Evolutionary conservation across 805 yeast genomes (phyloP).

Genomic region (Lachancea waltii): DNA sequence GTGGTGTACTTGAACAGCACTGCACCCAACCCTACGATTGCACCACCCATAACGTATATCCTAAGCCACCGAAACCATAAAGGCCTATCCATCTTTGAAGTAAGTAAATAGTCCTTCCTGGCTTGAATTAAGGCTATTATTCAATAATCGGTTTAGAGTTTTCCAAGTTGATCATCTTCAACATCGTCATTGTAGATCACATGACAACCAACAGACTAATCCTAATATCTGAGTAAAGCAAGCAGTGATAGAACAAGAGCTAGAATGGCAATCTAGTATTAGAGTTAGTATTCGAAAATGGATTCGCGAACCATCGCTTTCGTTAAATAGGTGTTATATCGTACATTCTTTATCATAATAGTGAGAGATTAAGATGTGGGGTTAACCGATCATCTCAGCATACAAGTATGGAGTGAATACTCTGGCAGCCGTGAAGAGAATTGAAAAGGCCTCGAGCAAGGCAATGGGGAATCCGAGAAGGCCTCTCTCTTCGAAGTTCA

Average conservation of each 20-base stretch:
- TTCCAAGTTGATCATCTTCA: no score
- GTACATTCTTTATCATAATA: not conserved
- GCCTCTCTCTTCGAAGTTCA: constrained; percentile 65
- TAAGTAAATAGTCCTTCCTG: no score
- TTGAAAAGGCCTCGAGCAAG: constrained; percentile 57
- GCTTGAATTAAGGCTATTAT: no score
- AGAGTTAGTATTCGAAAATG: not conserved
- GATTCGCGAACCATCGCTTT: not conserved
- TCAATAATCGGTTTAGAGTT: no score
- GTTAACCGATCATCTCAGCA: constrained; percentile 40
- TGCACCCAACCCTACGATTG: constrained; percentile 67
- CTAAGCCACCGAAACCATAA: constrained; percentile 55
- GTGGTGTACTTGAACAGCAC: constrained; percentile 64
- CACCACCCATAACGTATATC: constrained; percentile 54
- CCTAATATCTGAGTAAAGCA: no score
- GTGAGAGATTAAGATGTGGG: no score
- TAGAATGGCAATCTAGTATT: no score
- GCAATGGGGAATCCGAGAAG: constrained; percentile 62
- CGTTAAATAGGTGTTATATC: constrained; percentile 3
- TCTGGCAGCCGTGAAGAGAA: constrained; percentile 63
- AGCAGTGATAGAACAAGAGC: no score
- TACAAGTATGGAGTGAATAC: constrained; percentile 77
- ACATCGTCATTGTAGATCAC: no score
- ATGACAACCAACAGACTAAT: no score
- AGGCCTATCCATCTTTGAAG: constrained; percentile 32